Percentiles rank a stretch among this genome's conserved stretches.
These are phyloP conservation scores for Fusarium avenaceum DNA, from an alignment of 2,329 filamentous ascomycete genomes.

Conservation along the genomic window DNA sequence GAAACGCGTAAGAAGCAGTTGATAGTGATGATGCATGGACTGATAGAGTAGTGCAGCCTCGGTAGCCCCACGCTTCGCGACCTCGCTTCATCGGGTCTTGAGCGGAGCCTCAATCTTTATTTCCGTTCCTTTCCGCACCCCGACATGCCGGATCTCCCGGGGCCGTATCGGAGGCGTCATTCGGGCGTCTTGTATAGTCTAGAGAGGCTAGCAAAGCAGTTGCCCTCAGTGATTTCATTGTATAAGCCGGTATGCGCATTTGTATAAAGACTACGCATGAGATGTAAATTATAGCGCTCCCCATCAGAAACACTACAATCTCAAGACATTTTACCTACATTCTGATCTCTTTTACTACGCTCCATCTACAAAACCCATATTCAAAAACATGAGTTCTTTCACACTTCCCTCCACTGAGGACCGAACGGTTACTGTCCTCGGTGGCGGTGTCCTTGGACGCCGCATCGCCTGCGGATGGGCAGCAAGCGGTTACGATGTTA, in stretches of 20 bases:
- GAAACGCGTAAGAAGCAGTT: background rate
- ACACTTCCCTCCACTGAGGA: background rate
- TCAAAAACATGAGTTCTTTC: background rate
- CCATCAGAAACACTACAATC: background rate
- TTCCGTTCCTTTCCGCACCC: background rate
- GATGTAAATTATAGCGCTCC: background rate
- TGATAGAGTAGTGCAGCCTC: background rate
- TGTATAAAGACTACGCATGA: background rate
- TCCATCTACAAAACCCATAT: rapidly evolving
- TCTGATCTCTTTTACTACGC: no score
- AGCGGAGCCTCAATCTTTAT: slow-evolving; percentile 6
- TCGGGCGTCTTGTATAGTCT: background rate
- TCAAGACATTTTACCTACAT: background rate
- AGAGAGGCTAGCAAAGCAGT: background rate
- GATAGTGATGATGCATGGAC: no score
- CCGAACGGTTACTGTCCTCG: background rate
- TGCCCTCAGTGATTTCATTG: background rate
- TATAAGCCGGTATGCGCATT: background rate
- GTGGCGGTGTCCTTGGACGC: slow-evolving; percentile 11
- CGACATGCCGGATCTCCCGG: background rate
- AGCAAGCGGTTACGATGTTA: slow-evolving; percentile 21
- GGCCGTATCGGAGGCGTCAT: background rate
- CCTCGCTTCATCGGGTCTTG: background rate
- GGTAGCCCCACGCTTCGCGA: background rate
- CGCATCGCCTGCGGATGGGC: slow-evolving; percentile 22